Conservation (phyloP, 176 grass and related monocot species). For the Musa acuminata region DNA sequence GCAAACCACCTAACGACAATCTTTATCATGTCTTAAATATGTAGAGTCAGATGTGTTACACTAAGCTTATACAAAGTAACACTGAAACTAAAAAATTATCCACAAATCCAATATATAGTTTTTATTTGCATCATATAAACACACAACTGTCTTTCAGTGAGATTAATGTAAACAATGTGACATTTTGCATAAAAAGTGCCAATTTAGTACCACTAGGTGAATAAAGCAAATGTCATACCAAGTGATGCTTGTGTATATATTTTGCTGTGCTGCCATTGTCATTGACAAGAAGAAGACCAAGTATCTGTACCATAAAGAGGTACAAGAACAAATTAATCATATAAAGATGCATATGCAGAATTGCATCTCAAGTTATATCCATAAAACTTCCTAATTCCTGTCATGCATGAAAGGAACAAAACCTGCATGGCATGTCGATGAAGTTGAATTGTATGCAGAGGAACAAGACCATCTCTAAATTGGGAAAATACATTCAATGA, state of each 20-base stretch:
- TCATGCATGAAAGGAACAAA: constrained; percentile 3
- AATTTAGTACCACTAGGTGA: not conserved
- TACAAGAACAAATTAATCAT: constrained; percentile 14
- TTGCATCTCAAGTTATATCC: no score
- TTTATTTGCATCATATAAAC: not conserved
- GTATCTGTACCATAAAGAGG: constrained; percentile 50
- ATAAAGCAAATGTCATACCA: constrained; percentile 50
- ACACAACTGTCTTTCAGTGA: not conserved
- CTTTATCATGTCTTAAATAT: no score
- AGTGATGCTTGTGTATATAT: constrained; percentile 77
- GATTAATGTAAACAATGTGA: not conserved
- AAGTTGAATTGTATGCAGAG: constrained; percentile 94
- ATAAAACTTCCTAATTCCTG: not conserved
- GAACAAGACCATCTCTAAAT: constrained; percentile 78
- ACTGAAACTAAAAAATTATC: not conserved
- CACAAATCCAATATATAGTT: not conserved
- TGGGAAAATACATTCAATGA: constrained; percentile 67
- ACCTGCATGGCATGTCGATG: constrained; percentile 99
- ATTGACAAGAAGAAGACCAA: constrained; percentile 93
- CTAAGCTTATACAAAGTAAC: not conserved
- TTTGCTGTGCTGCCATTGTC: constrained; percentile 94
- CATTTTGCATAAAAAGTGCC: not conserved
- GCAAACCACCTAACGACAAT: no score
- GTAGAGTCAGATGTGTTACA: no score
- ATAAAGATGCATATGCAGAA: not conserved